These are phyloP conservation scores for Arthrobotrys iridis DNA, from an alignment of 2,329 filamentous ascomycete genomes.

Conservation along the genomic window DNA sequence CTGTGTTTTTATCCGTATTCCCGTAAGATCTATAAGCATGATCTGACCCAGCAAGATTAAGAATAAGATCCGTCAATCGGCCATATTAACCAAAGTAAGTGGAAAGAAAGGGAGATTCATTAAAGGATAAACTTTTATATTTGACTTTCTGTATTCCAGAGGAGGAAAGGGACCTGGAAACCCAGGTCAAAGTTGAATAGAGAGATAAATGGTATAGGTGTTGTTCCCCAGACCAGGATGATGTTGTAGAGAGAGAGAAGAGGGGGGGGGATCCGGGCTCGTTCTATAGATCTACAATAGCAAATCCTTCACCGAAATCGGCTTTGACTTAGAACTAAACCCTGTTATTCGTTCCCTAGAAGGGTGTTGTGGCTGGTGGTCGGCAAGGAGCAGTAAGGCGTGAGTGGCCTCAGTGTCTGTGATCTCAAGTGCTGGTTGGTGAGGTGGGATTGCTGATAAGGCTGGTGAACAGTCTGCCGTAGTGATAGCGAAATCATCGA, in stretches of 20 bases:
- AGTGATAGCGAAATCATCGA: slow-evolving; percentile 18
- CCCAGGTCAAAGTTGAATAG: slow-evolving; percentile 2
- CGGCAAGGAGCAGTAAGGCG: slow-evolving; percentile 57
- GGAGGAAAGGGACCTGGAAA: slow-evolving; percentile 4
- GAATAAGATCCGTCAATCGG: neutral
- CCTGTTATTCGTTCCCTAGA: slow-evolving; percentile 38
- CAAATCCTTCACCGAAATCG: slow-evolving; percentile 51
- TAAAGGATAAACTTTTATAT: slow-evolving; percentile 46
- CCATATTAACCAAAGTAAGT: too few relatives aligned
- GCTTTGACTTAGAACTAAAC: slow-evolving; percentile 41
- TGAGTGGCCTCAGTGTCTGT: slow-evolving; percentile 58
- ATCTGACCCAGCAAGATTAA: neutral
- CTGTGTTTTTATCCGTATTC: neutral
- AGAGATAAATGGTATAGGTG: neutral
- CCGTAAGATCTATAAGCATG: slow-evolving; percentile 7
- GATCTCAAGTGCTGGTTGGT: slow-evolving; percentile 35
- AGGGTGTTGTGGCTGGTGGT: slow-evolving; percentile 46
- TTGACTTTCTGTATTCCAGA: slow-evolving; percentile 31
- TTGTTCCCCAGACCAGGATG: too few relatives aligned
- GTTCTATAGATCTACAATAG: too few relatives aligned
- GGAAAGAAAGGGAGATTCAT: slow-evolving; percentile 5
- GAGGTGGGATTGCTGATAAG: slow-evolving; percentile 29
- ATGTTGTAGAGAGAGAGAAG: too few relatives aligned
- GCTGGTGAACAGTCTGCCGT: slow-evolving; percentile 40
- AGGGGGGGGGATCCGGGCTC: too few relatives aligned